Evolutionary conservation across 352 stramenopile genomes (phyloP).

Genomic region (Globisporangium nodosum): DNA sequence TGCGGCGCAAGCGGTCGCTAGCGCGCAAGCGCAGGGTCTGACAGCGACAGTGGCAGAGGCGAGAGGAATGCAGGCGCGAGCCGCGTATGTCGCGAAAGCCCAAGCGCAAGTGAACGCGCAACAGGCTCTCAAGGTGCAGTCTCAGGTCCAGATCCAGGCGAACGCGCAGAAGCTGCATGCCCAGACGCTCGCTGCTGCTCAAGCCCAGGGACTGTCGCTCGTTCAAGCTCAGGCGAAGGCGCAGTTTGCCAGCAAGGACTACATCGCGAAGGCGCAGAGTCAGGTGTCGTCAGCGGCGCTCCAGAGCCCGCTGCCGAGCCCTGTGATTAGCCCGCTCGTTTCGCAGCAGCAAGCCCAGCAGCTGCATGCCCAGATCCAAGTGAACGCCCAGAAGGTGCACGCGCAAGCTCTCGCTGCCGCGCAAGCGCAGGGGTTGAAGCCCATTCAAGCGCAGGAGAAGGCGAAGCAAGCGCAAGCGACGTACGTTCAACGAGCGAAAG

Average conservation of each 20-base stretch:
- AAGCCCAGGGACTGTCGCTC: slow-evolving; percentile 80
- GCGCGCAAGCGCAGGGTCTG: slow-evolving; percentile 74
- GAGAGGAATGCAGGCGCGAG: slow-evolving; percentile 74
- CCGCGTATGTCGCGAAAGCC: slow-evolving; percentile 80
- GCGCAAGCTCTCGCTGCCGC: slow-evolving; percentile 82
- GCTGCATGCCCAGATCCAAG: slow-evolving; percentile 84
- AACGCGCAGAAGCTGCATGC: slow-evolving; percentile 86
- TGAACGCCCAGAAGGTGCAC: slow-evolving; percentile 88
- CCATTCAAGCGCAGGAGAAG: slow-evolving; percentile 84
- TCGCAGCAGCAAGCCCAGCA: slow-evolving; percentile 83
- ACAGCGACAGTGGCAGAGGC: slow-evolving; percentile 62
- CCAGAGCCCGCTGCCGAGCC: slow-evolving; percentile 41
- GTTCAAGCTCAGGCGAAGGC: slow-evolving; percentile 84
- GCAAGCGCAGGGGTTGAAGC: slow-evolving; percentile 80
- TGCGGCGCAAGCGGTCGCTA: slow-evolving; percentile 69
- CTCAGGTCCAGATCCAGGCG: slow-evolving; percentile 86
- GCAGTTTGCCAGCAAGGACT: slow-evolving; percentile 86
- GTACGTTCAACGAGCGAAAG: slow-evolving; percentile 83
- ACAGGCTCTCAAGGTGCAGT: slow-evolving; percentile 78
- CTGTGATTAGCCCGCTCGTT: slow-evolving; percentile 46
- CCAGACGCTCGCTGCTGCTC: slow-evolving; percentile 75
- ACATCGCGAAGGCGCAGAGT: slow-evolving; percentile 85
- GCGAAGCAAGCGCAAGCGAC: slow-evolving; percentile 87
- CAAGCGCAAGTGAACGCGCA: slow-evolving; percentile 83
- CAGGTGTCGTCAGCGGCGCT: slow-evolving; percentile 65